Conservation (phyloP, 495 filamentous ascomycete species). For the Daldinia decipiens region DNA sequence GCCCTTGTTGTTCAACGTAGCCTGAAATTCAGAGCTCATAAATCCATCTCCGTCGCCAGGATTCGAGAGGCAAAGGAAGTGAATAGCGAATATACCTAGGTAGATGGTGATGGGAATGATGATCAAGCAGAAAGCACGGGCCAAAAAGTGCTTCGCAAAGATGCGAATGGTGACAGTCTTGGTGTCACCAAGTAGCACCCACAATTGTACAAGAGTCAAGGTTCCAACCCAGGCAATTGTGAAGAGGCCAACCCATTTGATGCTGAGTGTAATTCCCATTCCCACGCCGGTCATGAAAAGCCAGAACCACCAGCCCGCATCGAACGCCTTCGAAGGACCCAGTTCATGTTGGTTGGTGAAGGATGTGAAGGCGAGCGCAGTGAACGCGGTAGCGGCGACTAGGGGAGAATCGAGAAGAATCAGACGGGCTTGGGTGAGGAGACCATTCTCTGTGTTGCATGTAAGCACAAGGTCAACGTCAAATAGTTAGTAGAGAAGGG, state of each 20-base stretch:
- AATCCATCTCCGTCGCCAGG: conserved; percentile 98
- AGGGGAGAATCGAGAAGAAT: conserved; percentile 96
- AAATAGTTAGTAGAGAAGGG: conserved; percentile 37
- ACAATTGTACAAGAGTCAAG: conserved; percentile 90
- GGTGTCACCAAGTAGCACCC: conserved; percentile 90
- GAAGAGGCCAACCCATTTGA: conserved; percentile 99
- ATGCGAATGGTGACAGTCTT: conserved; percentile 83
- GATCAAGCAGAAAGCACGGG: conserved; percentile 90
- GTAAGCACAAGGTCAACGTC: conserved; percentile 21
- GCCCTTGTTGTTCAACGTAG: conserved; percentile 92
- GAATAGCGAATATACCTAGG: conserved; percentile 93
- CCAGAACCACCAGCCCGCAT: conserved; percentile 97
- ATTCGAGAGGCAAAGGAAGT: conserved; percentile 91
- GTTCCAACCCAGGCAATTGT: conserved; percentile 98
- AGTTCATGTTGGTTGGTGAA: conserved; percentile 98
- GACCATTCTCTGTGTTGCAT: conserved; percentile 78
- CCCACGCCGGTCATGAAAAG: conserved; percentile 84
- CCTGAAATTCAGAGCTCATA: conserved; percentile 99
- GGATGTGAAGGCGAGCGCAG: conserved; percentile 86
- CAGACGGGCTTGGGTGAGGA: conserved; percentile 92
- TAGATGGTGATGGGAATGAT: conserved; percentile 91
- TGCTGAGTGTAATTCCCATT: conserved; percentile 90
- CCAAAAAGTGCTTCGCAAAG: conserved; percentile 95
- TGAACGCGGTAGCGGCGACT: conserved; percentile 92
- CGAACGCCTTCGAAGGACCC: conserved; percentile 86